phyloP scores from a whole-genome alignment of 2,329 filamentous ascomycete species.

The Talaromyces sp. region DNA sequence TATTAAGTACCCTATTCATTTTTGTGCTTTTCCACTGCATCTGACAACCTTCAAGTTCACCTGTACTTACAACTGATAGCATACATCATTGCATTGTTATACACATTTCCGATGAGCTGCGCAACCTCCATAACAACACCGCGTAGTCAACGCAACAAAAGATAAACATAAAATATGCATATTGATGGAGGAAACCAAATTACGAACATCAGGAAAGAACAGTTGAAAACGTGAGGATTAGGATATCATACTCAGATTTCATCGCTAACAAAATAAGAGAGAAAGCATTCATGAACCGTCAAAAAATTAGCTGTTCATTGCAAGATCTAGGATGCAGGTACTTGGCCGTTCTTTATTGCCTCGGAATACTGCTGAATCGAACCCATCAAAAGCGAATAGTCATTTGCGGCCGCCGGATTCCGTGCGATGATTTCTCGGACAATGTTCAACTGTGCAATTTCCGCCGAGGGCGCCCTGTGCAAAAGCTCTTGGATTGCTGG shows the following conservation, averaged over 20 bases:
- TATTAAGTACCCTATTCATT: not conserved
- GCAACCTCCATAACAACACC: not conserved
- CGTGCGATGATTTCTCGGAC: conserved; percentile 65
- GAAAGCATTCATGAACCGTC: not conserved
- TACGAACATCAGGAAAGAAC: not conserved
- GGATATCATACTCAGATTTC: conserved; percentile 4
- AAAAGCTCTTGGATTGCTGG: conserved; percentile 67
- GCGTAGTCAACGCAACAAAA: not conserved
- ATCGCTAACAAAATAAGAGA: conserved; percentile 6
- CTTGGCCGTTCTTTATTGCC: conserved; percentile 4
- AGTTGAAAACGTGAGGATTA: not conserved
- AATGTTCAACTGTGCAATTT: conserved; percentile 68
- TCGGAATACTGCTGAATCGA: conserved; percentile 33
- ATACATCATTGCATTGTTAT: conserved; percentile 18
- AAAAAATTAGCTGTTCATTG: not conserved
- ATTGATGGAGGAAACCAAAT: not conserved
- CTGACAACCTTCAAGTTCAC: not conserved
- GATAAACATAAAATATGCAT: not conserved
- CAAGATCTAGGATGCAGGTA: not conserved
- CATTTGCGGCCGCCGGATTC: conserved; percentile 62
- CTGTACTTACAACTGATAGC: conserved; percentile 1
- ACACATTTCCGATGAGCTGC: conserved; percentile 17
- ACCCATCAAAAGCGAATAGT: conserved; percentile 46
- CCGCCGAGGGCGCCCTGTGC: conserved; percentile 64
- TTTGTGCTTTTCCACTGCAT: not conserved